A percentile compares a stretch with the other conserved stretches of the same genome.
Evolutionary conservation across 495 filamentous ascomycete genomes (phyloP).

Genomic region (Penicillium verhagenii): DNA sequence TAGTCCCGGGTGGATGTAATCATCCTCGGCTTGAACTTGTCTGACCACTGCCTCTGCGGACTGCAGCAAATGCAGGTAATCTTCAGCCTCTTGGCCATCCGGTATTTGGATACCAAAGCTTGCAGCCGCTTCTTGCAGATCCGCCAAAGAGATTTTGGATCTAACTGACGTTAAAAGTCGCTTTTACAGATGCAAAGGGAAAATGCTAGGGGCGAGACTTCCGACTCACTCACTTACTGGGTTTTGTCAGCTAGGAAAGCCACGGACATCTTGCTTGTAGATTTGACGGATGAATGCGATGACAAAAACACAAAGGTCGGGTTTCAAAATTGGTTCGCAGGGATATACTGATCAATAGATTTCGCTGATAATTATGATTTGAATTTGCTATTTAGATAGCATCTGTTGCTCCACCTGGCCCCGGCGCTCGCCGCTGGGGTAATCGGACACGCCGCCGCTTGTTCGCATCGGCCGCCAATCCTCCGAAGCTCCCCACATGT

Average conservation of each 20-base stretch:
- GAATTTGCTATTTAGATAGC: too few relatives aligned
- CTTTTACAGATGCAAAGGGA: not conserved
- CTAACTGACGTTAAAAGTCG: slow-evolving; percentile 7
- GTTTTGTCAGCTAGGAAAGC: slow-evolving; percentile 18
- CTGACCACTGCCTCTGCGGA: slow-evolving; percentile 25
- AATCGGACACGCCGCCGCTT: not conserved
- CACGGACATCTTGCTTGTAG: slow-evolving; percentile 14
- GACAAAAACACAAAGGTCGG: too few relatives aligned
- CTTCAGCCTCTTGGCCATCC: slow-evolving; percentile 17
- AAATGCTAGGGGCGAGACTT: too few relatives aligned
- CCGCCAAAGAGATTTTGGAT: slow-evolving; percentile 12
- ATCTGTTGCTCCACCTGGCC: not conserved
- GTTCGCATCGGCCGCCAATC: not conserved
- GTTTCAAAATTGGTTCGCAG: too few relatives aligned
- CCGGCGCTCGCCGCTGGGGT: too few relatives aligned
- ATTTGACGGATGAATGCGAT: too few relatives aligned
- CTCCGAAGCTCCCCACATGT: not conserved
- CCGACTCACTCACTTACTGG: slow-evolving; percentile 4
- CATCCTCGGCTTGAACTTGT: slow-evolving; percentile 17
- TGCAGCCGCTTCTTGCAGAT: slow-evolving; percentile 14
- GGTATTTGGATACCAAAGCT: slow-evolving; percentile 16
- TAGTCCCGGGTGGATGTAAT: slow-evolving; percentile 31
- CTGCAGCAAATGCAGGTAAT: slow-evolving; percentile 28
- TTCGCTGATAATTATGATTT: too few relatives aligned
- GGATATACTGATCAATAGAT: too few relatives aligned